These are phyloP conservation scores for Scortechinia acanthostroma DNA, from an alignment of 2,329 filamentous ascomycete species.

Conservation along the genomic window DNA sequence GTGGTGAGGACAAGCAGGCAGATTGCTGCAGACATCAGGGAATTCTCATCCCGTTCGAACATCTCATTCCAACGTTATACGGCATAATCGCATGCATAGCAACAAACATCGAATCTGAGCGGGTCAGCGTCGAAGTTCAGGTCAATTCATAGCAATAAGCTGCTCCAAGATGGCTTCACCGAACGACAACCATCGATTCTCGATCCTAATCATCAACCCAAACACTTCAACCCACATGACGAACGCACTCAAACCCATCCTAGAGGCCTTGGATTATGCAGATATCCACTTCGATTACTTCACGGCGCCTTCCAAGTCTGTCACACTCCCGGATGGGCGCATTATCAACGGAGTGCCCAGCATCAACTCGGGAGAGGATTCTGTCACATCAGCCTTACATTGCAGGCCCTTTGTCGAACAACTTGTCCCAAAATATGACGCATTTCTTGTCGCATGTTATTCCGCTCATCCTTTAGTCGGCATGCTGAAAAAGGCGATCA, in stretches of 20 bases:
- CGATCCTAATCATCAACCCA: slow-evolving; percentile 47
- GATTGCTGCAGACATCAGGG: no score
- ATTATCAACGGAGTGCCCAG: slow-evolving; percentile 17
- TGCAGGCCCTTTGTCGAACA: slow-evolving; percentile 38
- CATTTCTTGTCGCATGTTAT: slow-evolving; percentile 63
- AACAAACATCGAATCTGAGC: no score
- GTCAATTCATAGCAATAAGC: no score
- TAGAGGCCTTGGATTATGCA: slow-evolving; percentile 25
- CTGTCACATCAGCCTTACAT: slow-evolving; percentile 33
- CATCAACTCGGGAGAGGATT: slow-evolving; percentile 58
- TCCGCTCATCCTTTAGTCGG: slow-evolving; percentile 59
- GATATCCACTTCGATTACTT: slow-evolving; percentile 2
- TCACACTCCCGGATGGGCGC: slow-evolving; percentile 37
- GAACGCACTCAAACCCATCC: background rate
- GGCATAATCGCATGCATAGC: no score
- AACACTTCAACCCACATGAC: slow-evolving; percentile 51
- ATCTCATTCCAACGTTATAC: no score
- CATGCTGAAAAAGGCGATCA: slow-evolving; percentile 21
- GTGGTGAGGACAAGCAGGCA: no score
- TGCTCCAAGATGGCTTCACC: no score
- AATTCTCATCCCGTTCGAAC: no score
- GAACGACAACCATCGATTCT: background rate
- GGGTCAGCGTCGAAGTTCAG: no score
- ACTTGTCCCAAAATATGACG: slow-evolving; percentile 40
- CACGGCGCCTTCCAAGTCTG: slow-evolving; percentile 32